A percentile compares a stretch with the other conserved stretches of the same genome.
Evolutionary conservation across 2,329 filamentous ascomycete species (phyloP).

Genomic region (Penicillium sp.): DNA sequence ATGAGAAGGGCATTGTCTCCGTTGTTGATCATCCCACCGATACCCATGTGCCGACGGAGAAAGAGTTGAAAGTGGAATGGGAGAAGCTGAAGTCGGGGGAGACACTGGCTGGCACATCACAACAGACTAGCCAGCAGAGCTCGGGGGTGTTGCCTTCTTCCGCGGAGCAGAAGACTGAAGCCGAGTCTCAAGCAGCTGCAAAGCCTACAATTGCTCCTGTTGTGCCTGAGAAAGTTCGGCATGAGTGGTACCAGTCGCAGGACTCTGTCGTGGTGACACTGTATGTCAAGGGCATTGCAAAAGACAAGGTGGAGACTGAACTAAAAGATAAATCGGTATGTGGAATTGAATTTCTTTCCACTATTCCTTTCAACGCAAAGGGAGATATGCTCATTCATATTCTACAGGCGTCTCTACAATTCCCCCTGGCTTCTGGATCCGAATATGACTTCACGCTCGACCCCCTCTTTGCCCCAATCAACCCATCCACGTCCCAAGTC

Average conservation of each 20-base stretch:
- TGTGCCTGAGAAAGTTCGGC: slow-evolving; percentile 58
- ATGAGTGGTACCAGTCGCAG: slow-evolving; percentile 67
- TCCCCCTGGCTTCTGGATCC: slow-evolving; percentile 54
- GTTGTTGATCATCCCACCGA: slow-evolving; percentile 55
- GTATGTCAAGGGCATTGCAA: slow-evolving; percentile 62
- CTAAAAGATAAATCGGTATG: slow-evolving; percentile 50
- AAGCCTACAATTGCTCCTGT: slow-evolving; percentile 3
- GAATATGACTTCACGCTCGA: slow-evolving; percentile 62
- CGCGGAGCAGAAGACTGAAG: slow-evolving; percentile 2
- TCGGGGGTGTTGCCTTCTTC: neutral
- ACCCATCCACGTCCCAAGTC: slow-evolving; percentile 58
- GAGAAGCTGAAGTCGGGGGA: slow-evolving; percentile 30
- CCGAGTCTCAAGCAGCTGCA: neutral
- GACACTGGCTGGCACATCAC: neutral
- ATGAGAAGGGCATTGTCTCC: slow-evolving; percentile 47
- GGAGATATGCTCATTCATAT: slow-evolving; percentile 1
- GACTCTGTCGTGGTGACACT: slow-evolving; percentile 62
- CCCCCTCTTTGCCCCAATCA: slow-evolving; percentile 65
- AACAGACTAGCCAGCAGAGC: neutral
- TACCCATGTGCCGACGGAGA: slow-evolving; percentile 44
- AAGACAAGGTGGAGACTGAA: slow-evolving; percentile 55
- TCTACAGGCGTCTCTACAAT: slow-evolving; percentile 54
- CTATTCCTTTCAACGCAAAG: neutral
- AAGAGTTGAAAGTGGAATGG: slow-evolving; percentile 38
- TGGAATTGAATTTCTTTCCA: neutral